phyloP scores from a whole-genome alignment of 495 filamentous ascomycete genomes.

The Tricharina praecox region DNA sequence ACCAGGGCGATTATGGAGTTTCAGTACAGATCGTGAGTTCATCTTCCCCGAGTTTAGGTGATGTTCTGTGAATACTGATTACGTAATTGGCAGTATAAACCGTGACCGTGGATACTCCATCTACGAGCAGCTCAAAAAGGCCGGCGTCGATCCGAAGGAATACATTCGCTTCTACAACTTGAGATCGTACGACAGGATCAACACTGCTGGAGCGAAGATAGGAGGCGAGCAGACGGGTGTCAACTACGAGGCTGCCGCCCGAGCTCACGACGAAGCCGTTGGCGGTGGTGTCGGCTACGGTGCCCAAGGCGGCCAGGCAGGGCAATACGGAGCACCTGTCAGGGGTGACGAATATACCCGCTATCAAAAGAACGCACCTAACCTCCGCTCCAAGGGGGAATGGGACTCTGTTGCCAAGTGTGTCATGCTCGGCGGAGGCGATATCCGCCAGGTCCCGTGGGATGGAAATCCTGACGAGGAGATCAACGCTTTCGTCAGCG shows the following conservation, averaged over 20 bases:
- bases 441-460: constrained; percentile 70
- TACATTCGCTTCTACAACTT: constrained; percentile 96
- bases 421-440: constrained; percentile 67
- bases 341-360: constrained; percentile 31
- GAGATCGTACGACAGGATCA: constrained; percentile 82
- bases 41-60: too few relatives aligned
- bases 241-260: constrained; percentile 40
- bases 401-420: constrained; percentile 67
- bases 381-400: constrained; percentile 29
- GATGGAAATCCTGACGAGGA: constrained; percentile 53
- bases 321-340: constrained; percentile 9
- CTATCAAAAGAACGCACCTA: constrained; percentile 52
- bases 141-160: constrained; percentile 53
- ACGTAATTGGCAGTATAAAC: constrained; percentile 43
- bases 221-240: constrained; percentile 55
- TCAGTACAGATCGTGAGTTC: constrained; percentile 56
- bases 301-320: constrained; percentile 5
- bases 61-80: neutral
- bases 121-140: constrained; percentile 55
- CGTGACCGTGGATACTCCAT: constrained; percentile 70
- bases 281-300: constrained; percentile 17
- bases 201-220: constrained; percentile 40
- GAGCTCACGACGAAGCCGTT: constrained; percentile 19
- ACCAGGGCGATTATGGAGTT: constrained; percentile 95
- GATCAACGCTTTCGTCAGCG: constrained; percentile 74